Evolutionary conservation across 2,329 filamentous ascomycete genomes (phyloP), one percentile per base, ranked within the genome.

Genomic region (Hypoxylon sp.): DNA sequence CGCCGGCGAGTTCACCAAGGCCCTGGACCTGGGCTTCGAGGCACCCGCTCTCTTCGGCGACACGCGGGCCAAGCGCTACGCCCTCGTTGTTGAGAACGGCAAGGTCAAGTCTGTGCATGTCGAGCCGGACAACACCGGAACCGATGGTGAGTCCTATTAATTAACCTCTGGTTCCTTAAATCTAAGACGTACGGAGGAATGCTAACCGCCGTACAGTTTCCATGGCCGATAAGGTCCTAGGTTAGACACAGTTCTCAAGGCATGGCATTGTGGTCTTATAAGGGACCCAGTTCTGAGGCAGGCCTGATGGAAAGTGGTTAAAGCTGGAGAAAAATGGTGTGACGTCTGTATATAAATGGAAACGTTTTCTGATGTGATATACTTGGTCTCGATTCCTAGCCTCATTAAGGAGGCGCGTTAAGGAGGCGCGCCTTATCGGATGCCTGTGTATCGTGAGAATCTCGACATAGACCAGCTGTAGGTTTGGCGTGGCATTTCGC

Each of bases 121-220:
- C 57, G 95, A 98, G 86, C 91, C 94, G 10, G 94, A 98, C 80
- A 94, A 92, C 82, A 96, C 92, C 42, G 93, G 94, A 35, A 87
- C 94, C 53, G 85, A 91, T 72, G 91, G 93, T 94, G 83, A 80
- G 85, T 59, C 29, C 6, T 8, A 31, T 10, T 17, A 19, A 5
- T 54, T 29, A 29, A 19, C 9, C 76, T 57, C 26, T 19, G 42
- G 39, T 37, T 13, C 42, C 31, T 22, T 68, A 22, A 24, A 44
- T 9, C 8, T 37, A 2, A 56, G 14, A 22, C 5, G 29, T 26
- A 22, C 48, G 3, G 19, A 9, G 1, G 22, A 26, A 46, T 68
- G 24, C 58, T 72, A 3, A 73, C 33, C 3, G 22, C 4, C 14
- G 35, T 35, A 8, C 67, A 86, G 85, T 86, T 11, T 85, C 85